Evolutionary conservation across 75 land plant species (phyloP).

Genomic region (Chamaecyparis obtusa): DNA sequence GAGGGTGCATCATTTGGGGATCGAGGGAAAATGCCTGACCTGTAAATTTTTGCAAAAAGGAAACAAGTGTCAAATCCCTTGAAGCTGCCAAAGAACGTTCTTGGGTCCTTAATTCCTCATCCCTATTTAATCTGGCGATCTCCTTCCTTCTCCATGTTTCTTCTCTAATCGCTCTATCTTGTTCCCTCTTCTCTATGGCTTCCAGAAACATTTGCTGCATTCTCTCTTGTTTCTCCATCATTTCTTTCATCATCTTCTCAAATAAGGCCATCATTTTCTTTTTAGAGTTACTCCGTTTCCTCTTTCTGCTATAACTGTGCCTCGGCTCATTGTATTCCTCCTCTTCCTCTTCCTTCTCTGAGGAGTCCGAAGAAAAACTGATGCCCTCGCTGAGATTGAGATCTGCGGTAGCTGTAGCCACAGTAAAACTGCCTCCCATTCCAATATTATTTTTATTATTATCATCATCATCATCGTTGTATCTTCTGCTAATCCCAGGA

Average conservation of each 20-base stretch:
- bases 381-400: not conserved
- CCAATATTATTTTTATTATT: no score
- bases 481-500: not conserved
- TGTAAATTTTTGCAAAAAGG: constrained; percentile 44
- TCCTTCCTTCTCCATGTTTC: constrained; percentile 48
- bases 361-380: constrained; percentile 4
- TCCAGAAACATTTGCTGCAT: constrained; percentile 50
- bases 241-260: constrained; percentile 34
- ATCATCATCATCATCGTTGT: not conserved
- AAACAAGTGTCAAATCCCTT: constrained; percentile 38
- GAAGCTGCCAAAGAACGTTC: constrained; percentile 30
- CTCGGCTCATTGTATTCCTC: constrained; percentile 21
- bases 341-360: not conserved
- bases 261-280: constrained; percentile 21
- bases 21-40: constrained; percentile 27
- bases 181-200: constrained; percentile 40
- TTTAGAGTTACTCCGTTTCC: constrained; percentile 5
- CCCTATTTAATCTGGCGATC: constrained; percentile 31
- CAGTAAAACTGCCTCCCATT: not conserved
- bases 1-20: not conserved
- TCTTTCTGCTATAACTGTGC: not conserved
- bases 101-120: constrained; percentile 40
- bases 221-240: constrained; percentile 41
- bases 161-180: constrained; percentile 36
- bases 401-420: not conserved